Percentiles rank a stretch among this genome's conserved stretches.
These are phyloP conservation scores for Trypanosomatidae sp. DNA, from an alignment of 208 protist species.

Conservation along the genomic window DNA sequence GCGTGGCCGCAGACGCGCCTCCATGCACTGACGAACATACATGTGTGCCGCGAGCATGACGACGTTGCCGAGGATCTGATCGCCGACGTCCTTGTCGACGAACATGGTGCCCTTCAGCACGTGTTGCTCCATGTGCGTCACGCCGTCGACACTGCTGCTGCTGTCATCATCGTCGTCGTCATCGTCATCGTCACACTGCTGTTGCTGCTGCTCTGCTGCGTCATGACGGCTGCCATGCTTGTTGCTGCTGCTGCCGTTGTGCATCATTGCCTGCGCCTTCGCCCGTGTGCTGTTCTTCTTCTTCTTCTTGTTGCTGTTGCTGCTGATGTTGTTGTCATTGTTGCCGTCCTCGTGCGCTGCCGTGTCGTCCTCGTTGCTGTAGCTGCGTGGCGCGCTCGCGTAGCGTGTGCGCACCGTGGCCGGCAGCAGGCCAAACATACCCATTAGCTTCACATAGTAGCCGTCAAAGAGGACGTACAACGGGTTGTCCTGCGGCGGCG, in stretches of 20 bases:
- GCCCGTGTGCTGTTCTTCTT: neutral
- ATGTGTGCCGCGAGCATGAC: conserved; percentile 62
- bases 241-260: neutral
- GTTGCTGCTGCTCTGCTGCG: neutral
- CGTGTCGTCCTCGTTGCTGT: neutral
- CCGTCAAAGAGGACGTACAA: conserved; percentile 39
- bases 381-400: neutral
- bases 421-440: conserved; percentile 70
- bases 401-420: conserved; percentile 19
- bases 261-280: neutral
- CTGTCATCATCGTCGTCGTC: conserved; percentile 5
- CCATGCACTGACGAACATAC: conserved; percentile 65
- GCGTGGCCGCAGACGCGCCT: conserved; percentile 25
- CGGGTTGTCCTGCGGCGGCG: conserved; percentile 20
- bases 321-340: neutral
- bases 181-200: neutral
- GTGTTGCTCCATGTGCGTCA: conserved; percentile 25
- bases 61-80: conserved; percentile 70
- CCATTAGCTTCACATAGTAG: conserved; percentile 52
- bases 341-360: neutral
- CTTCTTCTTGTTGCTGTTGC: neutral
- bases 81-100: conserved; percentile 68
- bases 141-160: neutral
- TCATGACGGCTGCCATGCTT: no score
- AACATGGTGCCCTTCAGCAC: conserved; percentile 74